Evolutionary conservation across 768 basidiomycete species (phyloP).

Genomic region (Psilocybe cubensis): DNA sequence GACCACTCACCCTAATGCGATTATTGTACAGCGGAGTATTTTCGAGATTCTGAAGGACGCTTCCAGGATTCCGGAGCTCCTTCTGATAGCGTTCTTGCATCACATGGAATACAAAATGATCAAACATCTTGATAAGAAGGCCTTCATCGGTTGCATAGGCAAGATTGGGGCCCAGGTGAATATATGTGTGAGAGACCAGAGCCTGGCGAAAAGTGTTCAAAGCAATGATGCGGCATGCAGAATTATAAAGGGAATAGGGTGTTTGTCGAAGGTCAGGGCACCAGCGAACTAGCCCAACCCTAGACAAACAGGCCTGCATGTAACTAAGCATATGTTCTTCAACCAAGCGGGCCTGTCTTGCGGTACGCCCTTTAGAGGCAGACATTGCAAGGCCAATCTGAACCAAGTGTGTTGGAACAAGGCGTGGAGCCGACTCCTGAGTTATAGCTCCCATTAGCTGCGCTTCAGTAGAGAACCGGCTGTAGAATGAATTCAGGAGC

Average conservation of each 20-base stretch:
- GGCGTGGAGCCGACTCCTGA: too few species aligned
- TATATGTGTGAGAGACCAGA: not conserved
- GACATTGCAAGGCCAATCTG: too few species aligned
- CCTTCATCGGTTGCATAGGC: not conserved
- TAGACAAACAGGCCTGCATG: conserved; percentile 7
- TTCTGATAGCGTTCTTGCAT: not conserved
- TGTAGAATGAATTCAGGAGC: too few species aligned
- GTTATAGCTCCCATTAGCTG: too few species aligned
- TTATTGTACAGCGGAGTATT: not conserved
- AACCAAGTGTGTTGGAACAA: too few species aligned
- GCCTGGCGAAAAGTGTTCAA: conserved; percentile 14
- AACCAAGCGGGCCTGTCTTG: not conserved
- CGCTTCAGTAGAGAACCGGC: too few species aligned
- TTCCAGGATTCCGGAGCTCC: not conserved
- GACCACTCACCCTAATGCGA: conserved; percentile 6
- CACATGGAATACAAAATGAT: conserved; percentile 8
- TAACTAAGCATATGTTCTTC: conserved; percentile 17
- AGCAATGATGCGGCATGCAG: conserved; percentile 15
- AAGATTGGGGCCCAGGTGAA: not conserved
- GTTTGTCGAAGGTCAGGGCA: conserved; percentile 17
- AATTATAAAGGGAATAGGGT: conserved; percentile 18
- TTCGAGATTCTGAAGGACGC: not conserved
- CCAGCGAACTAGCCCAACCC: conserved; percentile 11
- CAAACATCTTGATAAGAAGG: conserved; percentile 2
- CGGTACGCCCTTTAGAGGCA: too few species aligned